phyloP scores from a whole-genome alignment of 2,329 filamentous ascomycete genomes.

The Trichoderma arundinaceum region DNA sequence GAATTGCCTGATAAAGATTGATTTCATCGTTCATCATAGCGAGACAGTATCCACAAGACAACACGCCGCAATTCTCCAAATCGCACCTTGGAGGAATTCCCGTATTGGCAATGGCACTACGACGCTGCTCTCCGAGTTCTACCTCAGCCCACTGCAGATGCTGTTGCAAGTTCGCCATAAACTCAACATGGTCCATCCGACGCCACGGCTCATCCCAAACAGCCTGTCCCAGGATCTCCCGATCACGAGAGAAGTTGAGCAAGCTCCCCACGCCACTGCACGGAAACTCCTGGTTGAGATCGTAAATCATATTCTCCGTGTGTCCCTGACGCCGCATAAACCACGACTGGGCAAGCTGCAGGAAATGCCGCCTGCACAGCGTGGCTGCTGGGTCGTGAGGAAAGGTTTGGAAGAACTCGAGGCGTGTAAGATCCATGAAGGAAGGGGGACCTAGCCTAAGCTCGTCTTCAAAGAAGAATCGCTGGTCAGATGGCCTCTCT shows the following conservation, averaged over 20 bases:
- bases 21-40: neutral
- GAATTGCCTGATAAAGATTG: neutral
- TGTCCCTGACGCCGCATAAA: neutral
- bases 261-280: neutral
- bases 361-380: conserved; percentile 16
- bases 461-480: conserved; percentile 9
- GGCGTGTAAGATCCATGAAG: conserved; percentile 6
- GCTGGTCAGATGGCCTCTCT: neutral
- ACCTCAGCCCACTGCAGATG: neutral
- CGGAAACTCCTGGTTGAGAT: neutral
- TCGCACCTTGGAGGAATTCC: conserved; percentile 4
- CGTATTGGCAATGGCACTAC: neutral
- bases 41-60: conserved; percentile 6
- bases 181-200: neutral
- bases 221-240: neutral
- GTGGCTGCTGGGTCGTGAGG: conserved; percentile 27
- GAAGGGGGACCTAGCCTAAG: neutral
- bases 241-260: neutral
- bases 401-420: conserved; percentile 29
- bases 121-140: neutral
- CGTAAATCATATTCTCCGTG: neutral
- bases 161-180: neutral
- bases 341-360: conserved; percentile 23
- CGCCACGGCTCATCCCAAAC: conserved; percentile 4
- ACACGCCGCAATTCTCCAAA: neutral